These are phyloP conservation scores for Sphaerulina vaccinii DNA, from an alignment of 2,329 filamentous ascomycete species.

Conservation along the genomic window DNA sequence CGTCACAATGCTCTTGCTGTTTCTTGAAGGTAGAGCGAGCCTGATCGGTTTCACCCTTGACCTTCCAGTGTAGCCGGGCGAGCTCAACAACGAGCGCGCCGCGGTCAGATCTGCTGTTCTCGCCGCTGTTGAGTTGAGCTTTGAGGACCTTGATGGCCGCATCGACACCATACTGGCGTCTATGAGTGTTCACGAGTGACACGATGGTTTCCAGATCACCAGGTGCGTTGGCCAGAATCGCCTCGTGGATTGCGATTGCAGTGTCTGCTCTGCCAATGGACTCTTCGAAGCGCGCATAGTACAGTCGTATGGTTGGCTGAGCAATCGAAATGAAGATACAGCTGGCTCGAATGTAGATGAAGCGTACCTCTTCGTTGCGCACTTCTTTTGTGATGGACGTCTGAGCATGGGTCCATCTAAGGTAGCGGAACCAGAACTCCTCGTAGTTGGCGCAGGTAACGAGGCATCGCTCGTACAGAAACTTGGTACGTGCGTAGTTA, in stretches of 20 bases:
- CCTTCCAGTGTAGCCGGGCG: slow-evolving; percentile 83
- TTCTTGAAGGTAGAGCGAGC: slow-evolving; percentile 80
- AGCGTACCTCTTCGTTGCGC: slow-evolving; percentile 76
- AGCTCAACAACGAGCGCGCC: slow-evolving; percentile 85
- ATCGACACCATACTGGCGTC: slow-evolving; percentile 78
- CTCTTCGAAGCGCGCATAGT: slow-evolving; percentile 95
- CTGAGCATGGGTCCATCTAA: slow-evolving; percentile 85
- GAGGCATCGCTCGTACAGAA: slow-evolving; percentile 90
- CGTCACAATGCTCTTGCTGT: slow-evolving; percentile 79
- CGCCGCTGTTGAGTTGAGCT: slow-evolving; percentile 60
- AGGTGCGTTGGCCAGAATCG: slow-evolving; percentile 73
- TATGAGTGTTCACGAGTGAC: slow-evolving; percentile 81
- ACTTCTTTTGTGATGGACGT: slow-evolving; percentile 82
- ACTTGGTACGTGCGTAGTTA: slow-evolving; percentile 69
- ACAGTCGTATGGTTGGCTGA: slow-evolving; percentile 76
- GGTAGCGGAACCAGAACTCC: slow-evolving; percentile 97
- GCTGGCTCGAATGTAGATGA: slow-evolving; percentile 85
- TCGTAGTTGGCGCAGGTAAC: slow-evolving; percentile 94
- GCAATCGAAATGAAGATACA: slow-evolving; percentile 85
- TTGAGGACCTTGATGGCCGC: slow-evolving; percentile 83
- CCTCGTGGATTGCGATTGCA: slow-evolving; percentile 79
- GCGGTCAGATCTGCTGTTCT: slow-evolving; percentile 67
- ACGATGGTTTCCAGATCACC: slow-evolving; percentile 84
- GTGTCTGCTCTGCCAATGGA: slow-evolving; percentile 72
- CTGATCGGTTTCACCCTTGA: slow-evolving; percentile 71